Evolutionary conservation across 2,329 filamentous ascomycete genomes (phyloP).

Genomic region (Atkinsonella texensis): DNA sequence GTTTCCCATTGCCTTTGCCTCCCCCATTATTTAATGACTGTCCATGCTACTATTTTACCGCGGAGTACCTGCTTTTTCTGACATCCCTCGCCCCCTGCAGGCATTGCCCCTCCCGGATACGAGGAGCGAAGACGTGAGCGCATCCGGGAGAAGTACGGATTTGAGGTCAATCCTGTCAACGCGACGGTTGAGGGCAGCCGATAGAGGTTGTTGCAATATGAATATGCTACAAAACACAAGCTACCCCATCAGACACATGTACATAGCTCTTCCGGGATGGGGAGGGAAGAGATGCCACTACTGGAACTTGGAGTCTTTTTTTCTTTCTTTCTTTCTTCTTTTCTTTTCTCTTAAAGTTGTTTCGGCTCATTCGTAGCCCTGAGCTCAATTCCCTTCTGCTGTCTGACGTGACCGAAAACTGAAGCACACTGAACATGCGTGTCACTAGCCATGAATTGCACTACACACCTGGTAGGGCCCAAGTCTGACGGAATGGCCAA

Average conservation of each 20-base stretch:
- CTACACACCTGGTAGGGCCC: too few species aligned
- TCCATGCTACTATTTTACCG: background rate
- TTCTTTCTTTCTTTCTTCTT: slow-evolving; percentile 9
- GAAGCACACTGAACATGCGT: too few species aligned
- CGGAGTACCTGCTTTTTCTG: background rate
- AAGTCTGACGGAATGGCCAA: too few species aligned
- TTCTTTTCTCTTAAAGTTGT: background rate
- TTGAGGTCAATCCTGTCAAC: slow-evolving; percentile 62
- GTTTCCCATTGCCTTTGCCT: background rate
- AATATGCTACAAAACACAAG: background rate
- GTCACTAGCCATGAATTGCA: too few species aligned
- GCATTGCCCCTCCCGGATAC: slow-evolving; percentile 70
- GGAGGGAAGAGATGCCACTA: slow-evolving; percentile 15
- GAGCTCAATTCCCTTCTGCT: background rate
- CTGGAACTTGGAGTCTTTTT: slow-evolving; percentile 7
- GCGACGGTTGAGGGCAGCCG: slow-evolving; percentile 34
- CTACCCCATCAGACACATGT: slow-evolving; percentile 12
- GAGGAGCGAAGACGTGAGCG: slow-evolving; percentile 71
- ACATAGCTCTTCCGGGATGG: slow-evolving; percentile 24
- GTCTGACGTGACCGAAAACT: background rate
- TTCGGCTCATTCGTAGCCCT: background rate
- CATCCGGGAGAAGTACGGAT: slow-evolving; percentile 76
- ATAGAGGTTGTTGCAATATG: slow-evolving; percentile 12
- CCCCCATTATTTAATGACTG: background rate
- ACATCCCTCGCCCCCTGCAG: slow-evolving; percentile 29